Conservation (phyloP, 2,329 filamentous ascomycete species). For the Coleophoma cylindrospora region DNA sequence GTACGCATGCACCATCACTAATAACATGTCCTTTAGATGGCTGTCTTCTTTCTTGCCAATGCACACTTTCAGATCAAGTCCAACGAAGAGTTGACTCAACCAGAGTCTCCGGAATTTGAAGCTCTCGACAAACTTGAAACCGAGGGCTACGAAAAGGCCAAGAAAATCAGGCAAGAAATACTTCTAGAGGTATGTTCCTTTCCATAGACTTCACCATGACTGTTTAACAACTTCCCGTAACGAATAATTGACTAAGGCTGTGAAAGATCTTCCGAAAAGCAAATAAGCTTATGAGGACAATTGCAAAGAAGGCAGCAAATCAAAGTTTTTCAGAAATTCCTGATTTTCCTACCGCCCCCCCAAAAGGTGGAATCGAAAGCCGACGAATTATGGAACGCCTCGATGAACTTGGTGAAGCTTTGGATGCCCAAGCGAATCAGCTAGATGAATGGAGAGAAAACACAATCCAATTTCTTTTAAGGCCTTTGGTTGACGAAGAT, state of each 20-base stretch:
- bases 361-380: constrained; percentile 68
- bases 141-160: constrained; percentile 72
- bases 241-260: too few species aligned
- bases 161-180: constrained; percentile 72
- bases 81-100: constrained; percentile 56
- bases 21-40: constrained; percentile 35
- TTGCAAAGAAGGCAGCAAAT: constrained; percentile 46
- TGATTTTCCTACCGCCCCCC: constrained; percentile 45
- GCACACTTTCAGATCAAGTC: constrained; percentile 79
- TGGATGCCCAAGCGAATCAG: constrained; percentile 68
- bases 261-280: constrained; percentile 43
- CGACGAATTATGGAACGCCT: constrained; percentile 60
- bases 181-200: constrained; percentile 44
- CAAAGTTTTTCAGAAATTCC: constrained; percentile 60
- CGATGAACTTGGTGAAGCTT: constrained; percentile 54
- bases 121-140: constrained; percentile 66
- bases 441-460: constrained; percentile 72
- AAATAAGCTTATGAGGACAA: constrained; percentile 55
- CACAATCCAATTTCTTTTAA: constrained; percentile 66
- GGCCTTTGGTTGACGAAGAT: constrained; percentile 79
- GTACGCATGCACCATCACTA: too few species aligned
- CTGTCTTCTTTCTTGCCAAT: constrained; percentile 80
- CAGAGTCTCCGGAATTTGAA: constrained; percentile 63
- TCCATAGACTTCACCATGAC: too few species aligned
- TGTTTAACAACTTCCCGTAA: too few species aligned